These are phyloP conservation scores for Paracoccidioides lutzii DNA, from an alignment of 2,329 filamentous ascomycete species.

Conservation along the genomic window DNA sequence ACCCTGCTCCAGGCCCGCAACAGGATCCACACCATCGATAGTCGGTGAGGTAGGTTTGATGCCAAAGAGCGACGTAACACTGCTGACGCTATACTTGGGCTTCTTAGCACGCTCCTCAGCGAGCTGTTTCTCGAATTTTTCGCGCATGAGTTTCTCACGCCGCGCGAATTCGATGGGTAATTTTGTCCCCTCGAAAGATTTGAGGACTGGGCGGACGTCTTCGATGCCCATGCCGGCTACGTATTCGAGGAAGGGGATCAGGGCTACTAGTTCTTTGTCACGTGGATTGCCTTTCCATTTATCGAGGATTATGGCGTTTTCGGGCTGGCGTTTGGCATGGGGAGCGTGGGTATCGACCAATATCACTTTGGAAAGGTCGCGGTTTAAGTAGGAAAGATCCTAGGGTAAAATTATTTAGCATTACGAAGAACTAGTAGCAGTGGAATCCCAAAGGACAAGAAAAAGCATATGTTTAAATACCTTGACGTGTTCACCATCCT, in stretches of 20 bases:
- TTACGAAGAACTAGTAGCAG: neutral
- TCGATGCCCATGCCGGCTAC: slow-evolving; percentile 84
- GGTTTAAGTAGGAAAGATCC: slow-evolving; percentile 97
- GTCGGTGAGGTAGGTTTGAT: slow-evolving; percentile 53
- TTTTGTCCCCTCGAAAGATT: slow-evolving; percentile 76
- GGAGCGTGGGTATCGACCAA: slow-evolving; percentile 76
- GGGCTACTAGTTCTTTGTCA: slow-evolving; percentile 72
- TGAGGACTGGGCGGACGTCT: slow-evolving; percentile 75
- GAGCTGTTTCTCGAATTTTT: slow-evolving; percentile 70
- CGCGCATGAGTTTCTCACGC: slow-evolving; percentile 71
- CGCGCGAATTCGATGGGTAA: slow-evolving; percentile 84
- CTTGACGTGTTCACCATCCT: slow-evolving; percentile 94
- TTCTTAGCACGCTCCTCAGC: slow-evolving; percentile 54
- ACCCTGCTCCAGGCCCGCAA: slow-evolving; percentile 72
- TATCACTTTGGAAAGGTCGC: slow-evolving; percentile 88
- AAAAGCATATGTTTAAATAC: slow-evolving; percentile 33
- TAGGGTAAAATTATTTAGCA: slow-evolving; percentile 24
- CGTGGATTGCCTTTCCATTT: slow-evolving; percentile 77
- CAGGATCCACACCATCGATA: slow-evolving; percentile 52
- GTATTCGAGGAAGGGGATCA: slow-evolving; percentile 97
- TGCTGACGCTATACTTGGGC: slow-evolving; percentile 49
- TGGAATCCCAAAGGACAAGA: slow-evolving; percentile 9
- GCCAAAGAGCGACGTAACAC: slow-evolving; percentile 60
- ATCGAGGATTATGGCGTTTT: slow-evolving; percentile 83
- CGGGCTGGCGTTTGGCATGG: slow-evolving; percentile 81